Conservation (phyloP, 495 filamentous ascomycete genomes). For the Lophium mytilinum region DNA sequence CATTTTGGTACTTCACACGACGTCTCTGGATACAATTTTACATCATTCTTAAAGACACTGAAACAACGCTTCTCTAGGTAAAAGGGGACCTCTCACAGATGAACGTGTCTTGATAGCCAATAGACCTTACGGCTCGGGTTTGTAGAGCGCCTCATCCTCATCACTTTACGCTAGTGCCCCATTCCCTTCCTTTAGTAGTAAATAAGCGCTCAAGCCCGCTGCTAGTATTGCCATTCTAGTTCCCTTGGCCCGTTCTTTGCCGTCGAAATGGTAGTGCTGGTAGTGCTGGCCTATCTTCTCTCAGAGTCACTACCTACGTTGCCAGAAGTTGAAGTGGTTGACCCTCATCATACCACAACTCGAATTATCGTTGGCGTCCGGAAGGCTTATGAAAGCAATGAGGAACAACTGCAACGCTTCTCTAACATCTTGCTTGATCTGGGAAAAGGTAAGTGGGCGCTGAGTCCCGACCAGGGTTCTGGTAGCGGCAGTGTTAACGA, state of each 20-base stretch:
- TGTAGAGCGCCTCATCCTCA: neutral
- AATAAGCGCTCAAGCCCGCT: neutral
- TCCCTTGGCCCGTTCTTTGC: neutral
- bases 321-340: constrained; percentile 10
- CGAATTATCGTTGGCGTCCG: constrained; percentile 8
- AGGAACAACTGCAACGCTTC: constrained; percentile 9
- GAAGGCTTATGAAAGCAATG: constrained; percentile 7
- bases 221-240: neutral
- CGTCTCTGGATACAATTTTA: no score
- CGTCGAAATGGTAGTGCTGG: constrained; percentile 7
- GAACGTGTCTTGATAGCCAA: no score
- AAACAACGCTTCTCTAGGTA: no score
- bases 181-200: neutral
- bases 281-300: constrained; percentile 13
- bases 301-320: constrained; percentile 5
- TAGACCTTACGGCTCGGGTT: no score
- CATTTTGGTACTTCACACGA: no score
- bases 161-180: neutral
- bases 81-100: no score
- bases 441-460: constrained; percentile 8
- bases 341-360: constrained; percentile 4
- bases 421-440: constrained; percentile 11
- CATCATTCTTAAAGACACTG: no score
- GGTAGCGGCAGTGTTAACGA: constrained; percentile 1
- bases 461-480: constrained; percentile 3